These are phyloP conservation scores for Mentha longifolia DNA, from an alignment of 257 asterid species.

Conservation along the genomic window DNA sequence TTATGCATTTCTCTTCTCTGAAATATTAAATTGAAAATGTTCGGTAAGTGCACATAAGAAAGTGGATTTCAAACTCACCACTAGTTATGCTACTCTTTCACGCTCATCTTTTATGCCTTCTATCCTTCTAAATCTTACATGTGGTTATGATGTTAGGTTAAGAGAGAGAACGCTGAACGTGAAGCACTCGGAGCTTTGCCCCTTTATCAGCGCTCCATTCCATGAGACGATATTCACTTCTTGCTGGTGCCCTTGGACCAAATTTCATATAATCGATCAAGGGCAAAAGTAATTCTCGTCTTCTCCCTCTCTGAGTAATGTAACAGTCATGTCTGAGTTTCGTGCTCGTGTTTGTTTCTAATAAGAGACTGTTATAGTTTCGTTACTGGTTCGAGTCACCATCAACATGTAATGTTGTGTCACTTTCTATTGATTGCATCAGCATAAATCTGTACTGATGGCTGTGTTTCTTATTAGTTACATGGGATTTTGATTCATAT, in stretches of 20 bases:
- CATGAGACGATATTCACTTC: conserved; percentile 45
- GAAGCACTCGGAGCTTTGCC: conserved; percentile 95
- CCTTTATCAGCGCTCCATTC: conserved; percentile 88
- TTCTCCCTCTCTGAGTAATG: conserved; percentile 18
- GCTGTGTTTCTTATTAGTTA: background rate
- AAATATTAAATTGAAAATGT: background rate
- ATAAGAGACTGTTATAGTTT: conserved; percentile 23
- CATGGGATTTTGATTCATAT: background rate
- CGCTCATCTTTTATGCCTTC: background rate
- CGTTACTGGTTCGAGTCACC: conserved; percentile 10
- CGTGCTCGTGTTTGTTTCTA: conserved; percentile 20
- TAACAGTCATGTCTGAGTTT: conserved; percentile 23
- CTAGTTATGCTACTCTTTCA: background rate
- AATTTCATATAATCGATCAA: conserved; percentile 28
- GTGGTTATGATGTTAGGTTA: conserved; percentile 51
- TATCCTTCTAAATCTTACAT: background rate
- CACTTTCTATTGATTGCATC: conserved; percentile 23
- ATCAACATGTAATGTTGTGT: conserved; percentile 14
- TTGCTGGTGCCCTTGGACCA: conserved; percentile 13
- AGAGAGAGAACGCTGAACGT: conserved; percentile 90
- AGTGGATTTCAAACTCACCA: background rate
- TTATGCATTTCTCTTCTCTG: background rate
- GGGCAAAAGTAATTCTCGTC: conserved; percentile 21
- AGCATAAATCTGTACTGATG: background rate
- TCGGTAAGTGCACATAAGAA: background rate